Percentiles rank a stretch among this genome's conserved stretches.
phyloP scores from a whole-genome alignment of 164 flowering plant genomes.

The Nymphaea thermarum region DNA sequence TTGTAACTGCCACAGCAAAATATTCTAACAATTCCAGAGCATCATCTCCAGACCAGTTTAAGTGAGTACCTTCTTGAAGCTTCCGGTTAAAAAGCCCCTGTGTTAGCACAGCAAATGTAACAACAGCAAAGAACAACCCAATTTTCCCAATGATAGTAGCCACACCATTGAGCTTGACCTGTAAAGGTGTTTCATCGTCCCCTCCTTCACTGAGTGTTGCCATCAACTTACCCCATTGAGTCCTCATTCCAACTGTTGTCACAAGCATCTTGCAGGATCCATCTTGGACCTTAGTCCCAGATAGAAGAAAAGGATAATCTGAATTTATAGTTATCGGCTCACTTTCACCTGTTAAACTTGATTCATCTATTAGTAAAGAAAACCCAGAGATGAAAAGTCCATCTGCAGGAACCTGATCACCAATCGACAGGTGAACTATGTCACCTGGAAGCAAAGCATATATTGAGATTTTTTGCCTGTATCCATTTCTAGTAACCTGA shows the following conservation, averaged over 20 bases:
- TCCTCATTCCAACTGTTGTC: slow-evolving; percentile 96
- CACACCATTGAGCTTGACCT: slow-evolving; percentile 89
- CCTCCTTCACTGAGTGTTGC: slow-evolving; percentile 98
- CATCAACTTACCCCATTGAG: slow-evolving; percentile 98
- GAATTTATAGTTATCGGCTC: slow-evolving; percentile 58
- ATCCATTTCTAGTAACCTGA: slow-evolving; percentile 74
- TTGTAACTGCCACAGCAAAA: slow-evolving; percentile 93
- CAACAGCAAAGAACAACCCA: slow-evolving; percentile 82
- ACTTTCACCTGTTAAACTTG: slow-evolving; percentile 92
- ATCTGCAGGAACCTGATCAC: slow-evolving; percentile 96
- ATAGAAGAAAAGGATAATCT: slow-evolving; percentile 69
- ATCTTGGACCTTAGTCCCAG: slow-evolving; percentile 96
- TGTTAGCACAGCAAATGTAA: slow-evolving; percentile 82
- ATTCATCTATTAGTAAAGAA: slow-evolving; percentile 73
- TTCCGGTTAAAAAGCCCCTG: slow-evolving; percentile 64
- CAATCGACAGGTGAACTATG: slow-evolving; percentile 79
- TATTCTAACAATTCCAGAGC: slow-evolving; percentile 66
- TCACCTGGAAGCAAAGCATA: slow-evolving; percentile 89
- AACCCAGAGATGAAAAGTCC: slow-evolving; percentile 83
- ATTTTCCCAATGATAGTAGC: slow-evolving; percentile 91
- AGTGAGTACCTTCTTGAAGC: slow-evolving; percentile 45
- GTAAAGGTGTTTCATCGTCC: slow-evolving; percentile 94
- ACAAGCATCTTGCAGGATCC: slow-evolving; percentile 96
- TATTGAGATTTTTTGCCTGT: slow-evolving; percentile 76
- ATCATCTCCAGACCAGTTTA: slow-evolving; percentile 78